Evolutionary conservation across 2,329 filamentous ascomycete genomes (phyloP).

Genomic region (Ustilaginoidea virens): DNA sequence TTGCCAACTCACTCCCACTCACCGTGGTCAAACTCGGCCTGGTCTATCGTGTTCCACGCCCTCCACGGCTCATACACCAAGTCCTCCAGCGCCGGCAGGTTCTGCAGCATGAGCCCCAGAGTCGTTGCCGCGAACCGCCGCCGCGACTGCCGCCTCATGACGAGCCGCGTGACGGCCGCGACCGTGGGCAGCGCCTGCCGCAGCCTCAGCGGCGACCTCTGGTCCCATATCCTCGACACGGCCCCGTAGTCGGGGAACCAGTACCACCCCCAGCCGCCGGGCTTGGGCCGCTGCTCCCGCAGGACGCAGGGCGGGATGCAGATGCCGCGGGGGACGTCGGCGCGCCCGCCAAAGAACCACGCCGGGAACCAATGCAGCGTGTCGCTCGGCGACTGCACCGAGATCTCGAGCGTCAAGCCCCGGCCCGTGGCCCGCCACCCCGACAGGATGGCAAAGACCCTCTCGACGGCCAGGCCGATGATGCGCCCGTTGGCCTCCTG

Average conservation of each 20-base stretch:
- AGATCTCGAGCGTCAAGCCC: no score
- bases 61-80: neutral
- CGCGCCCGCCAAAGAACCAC: neutral
- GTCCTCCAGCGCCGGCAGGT: neutral
- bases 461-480: no score
- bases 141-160: neutral
- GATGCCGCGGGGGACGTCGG: neutral
- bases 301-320: slow-evolving; percentile 1
- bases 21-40: neutral
- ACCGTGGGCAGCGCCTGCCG: neutral
- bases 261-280: neutral
- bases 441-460: no score
- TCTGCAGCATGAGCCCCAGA: neutral
- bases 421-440: no score
- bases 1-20: no score
- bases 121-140: neutral
- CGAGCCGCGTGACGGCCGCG: neutral
- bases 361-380: no score
- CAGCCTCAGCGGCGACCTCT: neutral
- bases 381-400: no score
- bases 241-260: neutral
- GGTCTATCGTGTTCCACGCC: neutral
- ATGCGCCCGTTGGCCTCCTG: neutral
- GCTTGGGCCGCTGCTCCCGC: neutral
- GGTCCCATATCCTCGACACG: neutral